phyloP scores from a whole-genome alignment of 352 stramenopile species.

The Pythium phragmitis region DNA sequence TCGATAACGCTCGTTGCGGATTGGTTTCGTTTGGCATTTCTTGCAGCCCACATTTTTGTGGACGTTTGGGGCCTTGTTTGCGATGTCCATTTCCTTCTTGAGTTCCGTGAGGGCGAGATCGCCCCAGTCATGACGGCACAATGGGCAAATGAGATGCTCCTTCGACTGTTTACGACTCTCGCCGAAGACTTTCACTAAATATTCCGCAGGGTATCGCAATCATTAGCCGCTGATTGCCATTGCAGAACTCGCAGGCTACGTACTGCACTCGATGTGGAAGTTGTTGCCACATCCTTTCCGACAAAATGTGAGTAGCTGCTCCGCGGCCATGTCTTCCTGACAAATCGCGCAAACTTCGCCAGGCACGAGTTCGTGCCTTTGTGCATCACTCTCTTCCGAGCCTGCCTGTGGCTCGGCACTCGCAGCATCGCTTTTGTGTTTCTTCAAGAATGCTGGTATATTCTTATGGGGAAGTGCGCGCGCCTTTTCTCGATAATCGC shows the following conservation, averaged over 20 bases:
- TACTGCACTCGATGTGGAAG: constrained; percentile 73
- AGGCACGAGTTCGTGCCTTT: constrained; percentile 58
- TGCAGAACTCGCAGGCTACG: constrained; percentile 10
- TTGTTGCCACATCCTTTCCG: constrained; percentile 77
- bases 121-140: constrained; percentile 83
- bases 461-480: constrained; percentile 20
- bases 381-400: constrained; percentile 27
- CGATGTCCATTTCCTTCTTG: constrained; percentile 71
- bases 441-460: constrained; percentile 43
- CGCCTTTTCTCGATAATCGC: constrained; percentile 52
- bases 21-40: constrained; percentile 74
- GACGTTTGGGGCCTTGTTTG: constrained; percentile 71
- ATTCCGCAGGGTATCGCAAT: background rate
- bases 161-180: constrained; percentile 81
- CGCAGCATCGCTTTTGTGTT: constrained; percentile 40
- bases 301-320: constrained; percentile 69
- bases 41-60: constrained; percentile 65
- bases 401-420: constrained; percentile 28
- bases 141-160: constrained; percentile 80
- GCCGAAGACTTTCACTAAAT: constrained; percentile 78
- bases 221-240: background rate
- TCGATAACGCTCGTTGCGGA: constrained; percentile 76
- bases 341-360: constrained; percentile 85
- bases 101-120: constrained; percentile 56
- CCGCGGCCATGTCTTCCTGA: constrained; percentile 74